A percentile compares a stretch with the other conserved stretches of the same genome.
These are phyloP conservation scores for Pelargonium myrrhifolium DNA, from an alignment of 441 rosid species.

Conservation along the genomic window DNA sequence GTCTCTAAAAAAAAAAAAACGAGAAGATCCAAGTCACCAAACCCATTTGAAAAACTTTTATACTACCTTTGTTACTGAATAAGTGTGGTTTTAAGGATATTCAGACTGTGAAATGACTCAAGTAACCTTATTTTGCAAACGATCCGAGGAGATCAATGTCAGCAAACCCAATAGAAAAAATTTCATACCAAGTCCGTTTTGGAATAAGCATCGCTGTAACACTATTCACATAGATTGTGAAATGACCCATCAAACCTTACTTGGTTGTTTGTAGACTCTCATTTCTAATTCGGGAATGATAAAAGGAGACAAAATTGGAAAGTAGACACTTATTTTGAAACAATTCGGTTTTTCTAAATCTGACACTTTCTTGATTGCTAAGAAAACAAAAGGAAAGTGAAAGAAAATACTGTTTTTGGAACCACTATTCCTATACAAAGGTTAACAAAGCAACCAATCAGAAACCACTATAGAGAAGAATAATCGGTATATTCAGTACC, in stretches of 20 bases:
- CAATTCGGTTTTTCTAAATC: conserved; percentile 13
- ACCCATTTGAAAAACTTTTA: background rate
- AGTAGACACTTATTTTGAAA: too few species aligned
- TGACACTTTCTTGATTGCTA: background rate
- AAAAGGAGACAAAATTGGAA: too few species aligned
- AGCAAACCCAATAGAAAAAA: background rate
- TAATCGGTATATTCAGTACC: conserved; percentile 24
- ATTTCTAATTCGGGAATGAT: too few species aligned
- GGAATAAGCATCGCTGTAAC: too few species aligned
- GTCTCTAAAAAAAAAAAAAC: conserved; percentile 34
- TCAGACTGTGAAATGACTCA: too few species aligned
- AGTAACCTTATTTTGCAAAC: background rate
- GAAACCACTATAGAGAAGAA: conserved; percentile 8
- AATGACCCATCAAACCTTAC: too few species aligned
- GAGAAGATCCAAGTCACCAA: background rate
- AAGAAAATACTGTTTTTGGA: background rate
- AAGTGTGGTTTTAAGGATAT: too few species aligned
- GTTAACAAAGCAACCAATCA: conserved; percentile 16
- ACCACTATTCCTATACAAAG: too few species aligned
- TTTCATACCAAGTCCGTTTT: background rate
- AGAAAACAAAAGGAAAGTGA: background rate
- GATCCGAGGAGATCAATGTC: background rate
- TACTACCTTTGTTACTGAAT: too few species aligned
- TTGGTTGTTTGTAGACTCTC: too few species aligned
- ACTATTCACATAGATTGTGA: too few species aligned